Percentiles rank a stretch among this genome's conserved stretches.
phyloP scores from a whole-genome alignment of 345 rosid species.

The Melaleuca alternifolia region DNA sequence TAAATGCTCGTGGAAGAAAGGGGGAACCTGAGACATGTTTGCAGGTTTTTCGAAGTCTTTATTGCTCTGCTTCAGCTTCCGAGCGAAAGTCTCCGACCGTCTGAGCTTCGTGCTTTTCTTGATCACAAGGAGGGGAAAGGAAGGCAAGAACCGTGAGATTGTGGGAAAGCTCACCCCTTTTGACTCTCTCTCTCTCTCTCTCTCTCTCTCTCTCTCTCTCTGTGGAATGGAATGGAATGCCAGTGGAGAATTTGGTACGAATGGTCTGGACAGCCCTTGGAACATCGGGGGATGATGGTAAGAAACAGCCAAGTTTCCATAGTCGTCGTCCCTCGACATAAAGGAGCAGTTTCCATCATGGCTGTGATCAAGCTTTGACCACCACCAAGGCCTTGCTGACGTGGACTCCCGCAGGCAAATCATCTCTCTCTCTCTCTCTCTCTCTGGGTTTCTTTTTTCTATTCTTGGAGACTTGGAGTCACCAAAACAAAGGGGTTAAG shows the following conservation, averaged over 20 bases:
- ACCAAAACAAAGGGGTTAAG: no score
- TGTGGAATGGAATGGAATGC: background rate
- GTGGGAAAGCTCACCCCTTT: background rate
- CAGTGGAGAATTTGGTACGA: background rate
- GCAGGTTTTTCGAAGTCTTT: background rate
- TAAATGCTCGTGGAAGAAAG: conserved; percentile 21
- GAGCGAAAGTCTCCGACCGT: background rate
- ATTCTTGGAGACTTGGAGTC: no score
- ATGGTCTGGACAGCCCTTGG: background rate
- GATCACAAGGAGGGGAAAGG: background rate
- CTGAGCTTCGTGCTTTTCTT: background rate
- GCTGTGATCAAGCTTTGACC: background rate
- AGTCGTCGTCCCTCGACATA: background rate
- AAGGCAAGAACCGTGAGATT: background rate
- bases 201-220: background rate
- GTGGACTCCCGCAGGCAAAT: no score
- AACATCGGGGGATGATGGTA: no score
- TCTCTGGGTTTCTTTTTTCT: no score
- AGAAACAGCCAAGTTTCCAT: background rate
- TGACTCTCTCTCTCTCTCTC: background rate
- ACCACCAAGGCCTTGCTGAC: background rate
- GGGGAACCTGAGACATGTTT: background rate
- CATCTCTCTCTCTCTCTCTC: no score
- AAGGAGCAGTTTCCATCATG: background rate
- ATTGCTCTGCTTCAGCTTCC: background rate